These are phyloP conservation scores for Talaromyces sp. DNA, from an alignment of 2,329 filamentous ascomycete species.

Conservation along the genomic window DNA sequence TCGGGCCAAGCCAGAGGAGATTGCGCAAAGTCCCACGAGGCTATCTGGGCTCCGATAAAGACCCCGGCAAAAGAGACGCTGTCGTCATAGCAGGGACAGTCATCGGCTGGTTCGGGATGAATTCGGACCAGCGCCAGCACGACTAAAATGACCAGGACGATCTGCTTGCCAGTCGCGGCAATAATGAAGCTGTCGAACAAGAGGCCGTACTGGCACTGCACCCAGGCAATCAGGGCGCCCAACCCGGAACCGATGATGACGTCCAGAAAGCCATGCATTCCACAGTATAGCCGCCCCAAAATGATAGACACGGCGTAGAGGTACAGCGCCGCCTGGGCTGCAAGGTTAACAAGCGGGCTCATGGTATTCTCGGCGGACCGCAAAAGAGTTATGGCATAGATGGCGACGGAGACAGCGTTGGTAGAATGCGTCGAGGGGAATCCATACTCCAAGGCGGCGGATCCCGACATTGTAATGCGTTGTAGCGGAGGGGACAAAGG, in stretches of 20 bases:
- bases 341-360: conserved; percentile 51
- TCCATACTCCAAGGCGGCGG: conserved; percentile 89
- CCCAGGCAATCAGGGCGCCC: conserved; percentile 58
- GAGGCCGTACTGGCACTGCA: conserved; percentile 51
- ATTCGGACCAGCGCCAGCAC: conserved; percentile 76
- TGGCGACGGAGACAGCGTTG: conserved; percentile 89
- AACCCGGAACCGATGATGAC: conserved; percentile 74
- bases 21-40: conserved; percentile 72
- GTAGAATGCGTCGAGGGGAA: conserved; percentile 97
- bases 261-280: conserved; percentile 97
- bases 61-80: conserved; percentile 90
- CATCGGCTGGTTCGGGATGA: conserved; percentile 91
- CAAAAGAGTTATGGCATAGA: conserved; percentile 72
- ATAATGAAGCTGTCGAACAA: conserved; percentile 66
- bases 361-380: conserved; percentile 59
- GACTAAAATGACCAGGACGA: conserved; percentile 57
- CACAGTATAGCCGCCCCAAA: conserved; percentile 87
- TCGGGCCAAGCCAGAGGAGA: conserved; percentile 48
- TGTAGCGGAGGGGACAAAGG: conserved; percentile 87
- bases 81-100: conserved; percentile 96
- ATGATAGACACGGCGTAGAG: conserved; percentile 87
- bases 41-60: conserved; percentile 75
- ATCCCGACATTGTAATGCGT: conserved; percentile 95
- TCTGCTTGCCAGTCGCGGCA: conserved; percentile 57
- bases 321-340: conserved; percentile 66